Conservation (phyloP, 495 filamentous ascomycete genomes). For the Lepidopterella palustris region DNA sequence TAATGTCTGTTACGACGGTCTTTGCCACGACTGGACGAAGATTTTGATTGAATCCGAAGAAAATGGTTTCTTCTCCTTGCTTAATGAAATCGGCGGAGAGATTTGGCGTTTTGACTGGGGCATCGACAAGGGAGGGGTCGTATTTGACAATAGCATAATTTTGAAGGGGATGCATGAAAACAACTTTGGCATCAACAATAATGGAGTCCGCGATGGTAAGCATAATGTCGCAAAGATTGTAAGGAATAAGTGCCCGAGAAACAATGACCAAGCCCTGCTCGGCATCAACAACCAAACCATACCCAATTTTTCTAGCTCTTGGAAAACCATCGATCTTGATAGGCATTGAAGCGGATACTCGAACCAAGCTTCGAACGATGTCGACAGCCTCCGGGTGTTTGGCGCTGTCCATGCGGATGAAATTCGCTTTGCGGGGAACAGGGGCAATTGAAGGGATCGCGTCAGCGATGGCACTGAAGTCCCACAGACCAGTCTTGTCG, state of each 20-base stretch:
- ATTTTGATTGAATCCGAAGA: constrained; percentile 96
- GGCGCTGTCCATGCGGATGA: constrained; percentile 85
- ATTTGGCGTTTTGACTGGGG: constrained; percentile 82
- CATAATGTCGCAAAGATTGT: constrained; percentile 92
- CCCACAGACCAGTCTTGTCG: constrained; percentile 86
- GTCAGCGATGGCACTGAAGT: constrained; percentile 79
- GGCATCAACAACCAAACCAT: constrained; percentile 91
- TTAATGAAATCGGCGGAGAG: constrained; percentile 76
- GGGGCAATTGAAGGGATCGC: constrained; percentile 67
- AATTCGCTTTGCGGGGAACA: constrained; percentile 70
- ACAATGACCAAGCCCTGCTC: constrained; percentile 92
- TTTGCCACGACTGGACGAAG: constrained; percentile 87
- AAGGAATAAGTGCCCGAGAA: constrained; percentile 87
- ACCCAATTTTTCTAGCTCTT: constrained; percentile 83
- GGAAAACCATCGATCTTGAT: constrained; percentile 96
- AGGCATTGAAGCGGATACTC: constrained; percentile 85
- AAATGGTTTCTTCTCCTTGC: constrained; percentile 84
- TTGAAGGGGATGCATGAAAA: constrained; percentile 97
- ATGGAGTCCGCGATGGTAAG: constrained; percentile 94
- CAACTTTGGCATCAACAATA: constrained; percentile 84
- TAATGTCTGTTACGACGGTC: constrained; percentile 94
- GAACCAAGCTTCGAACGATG: constrained; percentile 89
- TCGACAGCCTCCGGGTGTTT: constrained; percentile 84
- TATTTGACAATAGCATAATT: constrained; percentile 97
- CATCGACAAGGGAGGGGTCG: constrained; percentile 84